These are phyloP conservation scores for Chaetomiaceae sp. DNA, from an alignment of 2,329 filamentous ascomycete species.

Conservation along the genomic window DNA sequence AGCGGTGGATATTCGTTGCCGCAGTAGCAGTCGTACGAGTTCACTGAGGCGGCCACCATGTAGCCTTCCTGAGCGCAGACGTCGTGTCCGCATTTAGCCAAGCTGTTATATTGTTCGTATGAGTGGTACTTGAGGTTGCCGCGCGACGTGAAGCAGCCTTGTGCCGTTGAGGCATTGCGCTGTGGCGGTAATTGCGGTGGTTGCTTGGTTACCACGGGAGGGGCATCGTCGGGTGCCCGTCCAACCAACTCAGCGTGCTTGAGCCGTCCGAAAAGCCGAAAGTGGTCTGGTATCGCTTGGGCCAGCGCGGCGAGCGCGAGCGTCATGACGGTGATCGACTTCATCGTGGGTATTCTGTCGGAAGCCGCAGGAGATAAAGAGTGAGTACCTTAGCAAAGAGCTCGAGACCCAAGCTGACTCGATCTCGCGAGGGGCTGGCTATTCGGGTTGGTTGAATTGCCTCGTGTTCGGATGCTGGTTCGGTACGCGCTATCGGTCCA, in stretches of 20 bases:
- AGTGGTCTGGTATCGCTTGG: conserved; percentile 11
- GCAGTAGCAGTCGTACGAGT: conserved; percentile 63
- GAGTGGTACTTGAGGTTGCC: conserved; percentile 33
- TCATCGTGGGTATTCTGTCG: conserved; percentile 23
- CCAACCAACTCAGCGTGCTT: background rate
- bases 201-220: too few relatives aligned
- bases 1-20: conserved; percentile 61
- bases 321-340: conserved; percentile 16
- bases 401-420: too few relatives aligned
- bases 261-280: background rate
- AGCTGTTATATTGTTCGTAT: conserved; percentile 35
- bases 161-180: conserved; percentile 35
- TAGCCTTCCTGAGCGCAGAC: conserved; percentile 39
- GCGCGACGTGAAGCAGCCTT: conserved; percentile 45
- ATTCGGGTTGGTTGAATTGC: too few relatives aligned
- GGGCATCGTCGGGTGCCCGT: conserved; percentile 9
- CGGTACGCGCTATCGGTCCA: background rate
- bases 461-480: too few relatives aligned
- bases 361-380: too few relatives aligned
- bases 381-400: too few relatives aligned
- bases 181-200: conserved; percentile 33
- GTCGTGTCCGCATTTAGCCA: conserved; percentile 36
- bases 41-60: conserved; percentile 56
- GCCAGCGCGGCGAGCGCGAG: conserved; percentile 12
- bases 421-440: too few relatives aligned